Base-by-base conservation (phyloP, 768 basidiomycete species). In the Rickenella mellea region DNA sequence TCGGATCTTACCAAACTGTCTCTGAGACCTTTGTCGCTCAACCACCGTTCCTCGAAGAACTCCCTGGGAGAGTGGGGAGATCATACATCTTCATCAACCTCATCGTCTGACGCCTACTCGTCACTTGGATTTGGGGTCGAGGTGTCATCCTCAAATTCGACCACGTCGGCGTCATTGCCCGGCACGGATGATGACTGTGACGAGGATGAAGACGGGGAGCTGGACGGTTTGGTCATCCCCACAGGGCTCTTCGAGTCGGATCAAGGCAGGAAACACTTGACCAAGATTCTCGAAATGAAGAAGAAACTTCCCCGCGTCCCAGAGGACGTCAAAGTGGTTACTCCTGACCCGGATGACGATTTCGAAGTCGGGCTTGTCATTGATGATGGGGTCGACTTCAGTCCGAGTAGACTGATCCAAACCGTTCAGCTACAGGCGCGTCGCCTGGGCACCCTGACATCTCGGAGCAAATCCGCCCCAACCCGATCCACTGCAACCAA, bases 11-110 rank as follows among this genome's bases (percentile, higher is more conserved):
- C 83, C 7, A 78, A 75, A 54, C 74, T 92, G 40, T 90, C 88
- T 15, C 78, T 92, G 31, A 80, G 82, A 30, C 84, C 89, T 40
- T 65, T 80, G 43, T 76, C 83, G 24, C 74, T 87, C 15, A 76
- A 70, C 49, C 83, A 87, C 55, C 78, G 82, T 40, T 73, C 82
- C 7, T 89, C 88, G 43, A 89, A 89, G 65, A 77, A 75, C 39
- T 88, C 87, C 1, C 69, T 90, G 21, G n/a, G n/a, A n/a, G 86
- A 88, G 63, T 89, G 86, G 84, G 73, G 82, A 24, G 84, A 90
- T 53, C 76, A 83, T 33, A 83, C 87, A 1, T 78, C 74, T 4
- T 86, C 62, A 10, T 59, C 85, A 5, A 86, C 85, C 11, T 83
- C 85, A 54, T 89, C 86, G n/a, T 90, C 87, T 19, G 88, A 90